phyloP scores from a whole-genome alignment of 116 monocot species.

The Posidonia oceanica region DNA sequence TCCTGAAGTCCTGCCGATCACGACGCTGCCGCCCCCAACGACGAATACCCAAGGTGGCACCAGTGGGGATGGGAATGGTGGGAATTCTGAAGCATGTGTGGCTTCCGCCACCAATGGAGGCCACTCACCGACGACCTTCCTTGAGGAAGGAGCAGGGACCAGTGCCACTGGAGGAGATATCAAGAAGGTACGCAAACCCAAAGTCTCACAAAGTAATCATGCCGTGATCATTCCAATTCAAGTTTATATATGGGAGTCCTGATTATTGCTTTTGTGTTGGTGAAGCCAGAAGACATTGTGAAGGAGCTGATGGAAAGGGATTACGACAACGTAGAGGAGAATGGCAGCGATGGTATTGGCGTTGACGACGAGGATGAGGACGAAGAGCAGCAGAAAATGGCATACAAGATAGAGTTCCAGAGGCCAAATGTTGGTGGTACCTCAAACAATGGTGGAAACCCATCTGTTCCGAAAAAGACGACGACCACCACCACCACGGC shows the following conservation, averaged over 20 bases:
- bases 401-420: constrained; percentile 67
- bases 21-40: constrained; percentile 10
- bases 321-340: constrained; percentile 18
- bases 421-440: constrained; percentile 13
- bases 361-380: constrained; percentile 43
- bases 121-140: not conserved
- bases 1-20: constrained; percentile 4
- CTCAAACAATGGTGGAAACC: constrained; percentile 7
- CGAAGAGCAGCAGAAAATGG: constrained; percentile 29
- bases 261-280: constrained; percentile 4
- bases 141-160: constrained; percentile 4
- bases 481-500: constrained; percentile 11
- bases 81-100: not conserved
- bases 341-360: constrained; percentile 6
- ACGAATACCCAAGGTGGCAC: not conserved
- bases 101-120: constrained; percentile 18
- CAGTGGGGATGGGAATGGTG: constrained; percentile 1
- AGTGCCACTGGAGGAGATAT: not conserved
- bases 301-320: constrained; percentile 46
- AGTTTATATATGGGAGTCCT: not conserved
- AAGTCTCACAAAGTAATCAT: not conserved
- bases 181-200: constrained; percentile 24
- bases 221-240: too few relatives aligned
- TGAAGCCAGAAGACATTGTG: constrained; percentile 81
- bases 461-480: not conserved